phyloP scores from a whole-genome alignment of 2,329 filamentous ascomycete genomes.

The Chaetomium strumarium region DNA sequence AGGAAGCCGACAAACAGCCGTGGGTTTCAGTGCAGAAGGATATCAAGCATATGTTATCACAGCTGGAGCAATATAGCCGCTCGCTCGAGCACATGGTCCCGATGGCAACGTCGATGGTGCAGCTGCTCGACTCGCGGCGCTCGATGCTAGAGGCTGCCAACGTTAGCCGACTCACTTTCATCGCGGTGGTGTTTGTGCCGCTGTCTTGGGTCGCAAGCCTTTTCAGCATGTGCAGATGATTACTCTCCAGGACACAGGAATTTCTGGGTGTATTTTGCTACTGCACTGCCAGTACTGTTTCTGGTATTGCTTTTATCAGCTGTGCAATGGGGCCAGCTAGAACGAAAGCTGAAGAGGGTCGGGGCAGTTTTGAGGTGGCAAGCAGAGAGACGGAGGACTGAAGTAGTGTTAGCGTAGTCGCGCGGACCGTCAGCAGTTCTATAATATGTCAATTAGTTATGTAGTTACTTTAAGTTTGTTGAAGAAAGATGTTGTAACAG shows the following conservation, averaged over 20 bases:
- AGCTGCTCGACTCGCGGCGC: not conserved
- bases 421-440: no score
- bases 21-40: not conserved
- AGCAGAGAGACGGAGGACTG: no score
- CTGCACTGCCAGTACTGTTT: constrained; percentile 5
- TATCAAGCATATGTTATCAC: not conserved
- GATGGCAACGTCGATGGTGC: not conserved
- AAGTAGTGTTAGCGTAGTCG: no score
- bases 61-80: not conserved
- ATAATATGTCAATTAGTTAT: no score
- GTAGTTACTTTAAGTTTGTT: not conserved
- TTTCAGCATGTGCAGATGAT: constrained; percentile 16
- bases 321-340: not conserved
- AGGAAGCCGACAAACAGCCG: not conserved
- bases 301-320: not conserved
- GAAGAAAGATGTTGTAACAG: not conserved
- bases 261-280: constrained; percentile 18
- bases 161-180: constrained; percentile 14
- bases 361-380: no score
- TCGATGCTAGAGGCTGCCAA: not conserved
- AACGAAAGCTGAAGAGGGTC: not conserved
- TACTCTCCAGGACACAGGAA: constrained; percentile 8
- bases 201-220: constrained; percentile 14
- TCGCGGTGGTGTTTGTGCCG: constrained; percentile 18
- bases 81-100: not conserved